Base-by-base conservation (phyloP, 306 rosid genomes). In the Chamaecrista fasciculata region DNA sequence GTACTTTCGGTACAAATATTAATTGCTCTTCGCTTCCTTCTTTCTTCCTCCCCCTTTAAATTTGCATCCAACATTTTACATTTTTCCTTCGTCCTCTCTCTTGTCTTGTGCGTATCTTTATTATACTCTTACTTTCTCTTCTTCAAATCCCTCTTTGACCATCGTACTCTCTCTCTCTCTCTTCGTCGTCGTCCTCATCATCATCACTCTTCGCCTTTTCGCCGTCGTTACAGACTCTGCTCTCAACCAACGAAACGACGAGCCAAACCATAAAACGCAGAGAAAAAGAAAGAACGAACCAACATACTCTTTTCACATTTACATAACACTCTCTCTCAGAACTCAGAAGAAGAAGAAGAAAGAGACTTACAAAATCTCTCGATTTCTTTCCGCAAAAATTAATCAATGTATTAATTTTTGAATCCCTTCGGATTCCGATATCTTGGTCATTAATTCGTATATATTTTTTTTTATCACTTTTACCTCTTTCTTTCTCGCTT, bases 121-220 rank as follows among this genome's bases (percentile, higher is more conserved):
- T 28, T 4, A 28, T 28, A 2, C 3, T 28, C 3, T 28, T 28
- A 4, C 4, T 2, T 28, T 28, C 3, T 28, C 81, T 63, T 74
- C 72, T 86, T 70, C 73, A 84, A 86, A 85, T 87, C 89, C 81
- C 73, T 80, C 87, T 87, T 92, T 89, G 97, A 91, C 97, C 88
- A 69, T 87, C 94, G 86, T 85, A 79, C 90, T 69, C 39, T 43
- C 62, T 53, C 66, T 76, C 55, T 50, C 60, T 24, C 60, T 5
- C 34, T 2, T 29, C 34, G 5, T 29, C 34, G 5, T 29, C 34
- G 5, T 29, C 34, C 4, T 57, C 48, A n/a, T 76, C 83, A 66
- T 73, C 84, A 66, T 69, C 87, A 58, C 70, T 71, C 83, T 48
- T 76, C 0, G 78, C 84, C 85, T 80, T 88, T 86, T 85, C 86